Conservation (phyloP, 805 yeast species). For the Saturnispora galanensis region DNA sequence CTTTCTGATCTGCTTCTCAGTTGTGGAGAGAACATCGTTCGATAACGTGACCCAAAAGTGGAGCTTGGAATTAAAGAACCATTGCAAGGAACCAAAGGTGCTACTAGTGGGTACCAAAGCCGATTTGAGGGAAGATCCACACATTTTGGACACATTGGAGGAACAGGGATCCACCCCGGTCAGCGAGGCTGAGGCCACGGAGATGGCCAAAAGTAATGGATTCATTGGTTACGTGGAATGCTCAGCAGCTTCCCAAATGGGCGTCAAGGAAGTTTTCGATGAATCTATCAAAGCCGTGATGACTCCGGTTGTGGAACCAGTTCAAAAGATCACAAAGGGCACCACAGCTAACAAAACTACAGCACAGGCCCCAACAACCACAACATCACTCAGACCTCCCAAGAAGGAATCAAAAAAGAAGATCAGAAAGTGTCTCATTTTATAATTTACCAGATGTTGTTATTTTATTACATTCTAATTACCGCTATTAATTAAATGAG, state of each 20-base stretch:
- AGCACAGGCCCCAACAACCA: neutral
- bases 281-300: constrained; percentile 66
- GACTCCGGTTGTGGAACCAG: constrained; percentile 29
- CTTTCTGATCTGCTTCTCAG: constrained; percentile 76
- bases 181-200: constrained; percentile 48
- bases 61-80: constrained; percentile 82
- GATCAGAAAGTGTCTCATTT: constrained; percentile 39
- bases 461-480: constrained; percentile 1
- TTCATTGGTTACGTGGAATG: constrained; percentile 76
- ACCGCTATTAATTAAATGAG: constrained; percentile 24
- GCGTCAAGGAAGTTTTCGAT: constrained; percentile 79
- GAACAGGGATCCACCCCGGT: constrained; percentile 58
- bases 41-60: constrained; percentile 73
- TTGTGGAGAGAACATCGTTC: constrained; percentile 71
- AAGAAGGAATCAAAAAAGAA: constrained; percentile 26
- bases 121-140: constrained; percentile 76
- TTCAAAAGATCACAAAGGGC: constrained; percentile 7
- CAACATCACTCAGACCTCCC: constrained; percentile 1
- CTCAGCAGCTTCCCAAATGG: constrained; percentile 82
- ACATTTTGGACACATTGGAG: constrained; percentile 56
- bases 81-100: constrained; percentile 58
- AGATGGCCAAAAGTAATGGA: constrained; percentile 60
- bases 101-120: constrained; percentile 81
- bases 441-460: constrained; percentile 20
- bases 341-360: constrained; percentile 9